Percentiles rank a stretch among this genome's conserved stretches.
phyloP scores from a whole-genome alignment of 257 asterid genomes.

The Phtheirospermum japonicum region DNA sequence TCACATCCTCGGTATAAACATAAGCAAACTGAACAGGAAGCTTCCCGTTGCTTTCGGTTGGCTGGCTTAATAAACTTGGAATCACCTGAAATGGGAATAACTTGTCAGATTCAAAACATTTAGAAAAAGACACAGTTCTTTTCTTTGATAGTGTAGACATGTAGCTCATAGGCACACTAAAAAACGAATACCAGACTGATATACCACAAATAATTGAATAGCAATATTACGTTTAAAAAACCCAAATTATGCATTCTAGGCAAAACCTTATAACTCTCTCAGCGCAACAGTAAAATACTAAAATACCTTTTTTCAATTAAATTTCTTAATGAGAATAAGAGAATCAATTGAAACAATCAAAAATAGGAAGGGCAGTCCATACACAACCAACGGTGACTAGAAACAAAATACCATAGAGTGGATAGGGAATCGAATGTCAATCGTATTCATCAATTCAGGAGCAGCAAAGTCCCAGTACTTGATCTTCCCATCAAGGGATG shows the following conservation, averaged over 20 bases:
- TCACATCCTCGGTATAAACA: constrained; percentile 36
- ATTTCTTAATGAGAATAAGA: neutral
- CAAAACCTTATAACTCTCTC: neutral
- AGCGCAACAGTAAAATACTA: neutral
- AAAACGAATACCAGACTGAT: too few species aligned
- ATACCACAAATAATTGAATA: neutral
- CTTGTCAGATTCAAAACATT: neutral
- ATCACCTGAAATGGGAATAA: constrained; percentile 55
- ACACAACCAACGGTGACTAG: neutral
- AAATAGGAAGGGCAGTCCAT: neutral
- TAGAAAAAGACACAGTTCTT: neutral
- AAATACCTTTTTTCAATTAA: neutral
- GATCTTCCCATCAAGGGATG: constrained; percentile 89
- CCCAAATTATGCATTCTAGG: neutral
- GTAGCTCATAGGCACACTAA: neutral
- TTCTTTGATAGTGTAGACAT: neutral
- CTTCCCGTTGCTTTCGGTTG: constrained; percentile 38
- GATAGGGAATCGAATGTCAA: constrained; percentile 55
- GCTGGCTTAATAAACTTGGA: constrained; percentile 55
- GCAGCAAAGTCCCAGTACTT: constrained; percentile 83
- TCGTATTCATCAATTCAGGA: constrained; percentile 62
- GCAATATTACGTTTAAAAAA: too few species aligned
- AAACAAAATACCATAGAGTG: constrained; percentile 61
- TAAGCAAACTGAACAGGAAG: constrained; percentile 54
- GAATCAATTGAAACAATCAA: neutral